Evolutionary conservation across 805 yeast species (phyloP), one percentile per base, ranked within the genome.

Genomic region (Saccharomycodes ludwigii): DNA sequence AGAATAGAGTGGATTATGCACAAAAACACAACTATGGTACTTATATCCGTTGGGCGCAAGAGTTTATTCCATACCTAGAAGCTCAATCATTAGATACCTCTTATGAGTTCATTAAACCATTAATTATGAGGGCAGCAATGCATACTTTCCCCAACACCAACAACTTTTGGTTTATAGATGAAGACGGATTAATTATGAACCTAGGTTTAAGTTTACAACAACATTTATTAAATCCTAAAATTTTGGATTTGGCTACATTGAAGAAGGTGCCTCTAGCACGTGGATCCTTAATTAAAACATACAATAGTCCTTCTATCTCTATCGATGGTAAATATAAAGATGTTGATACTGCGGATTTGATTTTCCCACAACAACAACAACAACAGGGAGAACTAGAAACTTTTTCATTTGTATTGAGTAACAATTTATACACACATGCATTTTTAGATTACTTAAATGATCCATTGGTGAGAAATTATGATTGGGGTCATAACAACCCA

Each of bases 121-220:
- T 54, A 33, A 31, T 48, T 33, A 52, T 83, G 50, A 68, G 93
- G 38, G 91, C 86, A 26, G 96, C 97, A n/a, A 74, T 88, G 77
- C 72, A 71, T 52, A 91, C 94, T 0, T 85, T 85, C 61, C 97
- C 97, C 1, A 63, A 76, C 29, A 80, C 95, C n/a, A 73, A 82
- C 51, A 79, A 83, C 64, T 76, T 86, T 48, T 82, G 96, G 91
- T 86, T 74, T 48, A 50, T 91, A 27, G 95, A 83, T 51, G 71
- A 80, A 41, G 73, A 77, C 46, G 73, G 88, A 0, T 56, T 84
- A 32, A 74, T 88, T 35, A 78, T 81, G 83, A 71, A 82, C 38
- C 59, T 73, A 36, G 68, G 68, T 31, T 61, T 77, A 24, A 72
- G 81, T 37, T 46, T 88, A 21, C 57, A 66, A 29, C 60, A 70